Evolutionary conservation across 805 yeast species (phyloP).

Genomic region (Starmerella riodocensis): DNA sequence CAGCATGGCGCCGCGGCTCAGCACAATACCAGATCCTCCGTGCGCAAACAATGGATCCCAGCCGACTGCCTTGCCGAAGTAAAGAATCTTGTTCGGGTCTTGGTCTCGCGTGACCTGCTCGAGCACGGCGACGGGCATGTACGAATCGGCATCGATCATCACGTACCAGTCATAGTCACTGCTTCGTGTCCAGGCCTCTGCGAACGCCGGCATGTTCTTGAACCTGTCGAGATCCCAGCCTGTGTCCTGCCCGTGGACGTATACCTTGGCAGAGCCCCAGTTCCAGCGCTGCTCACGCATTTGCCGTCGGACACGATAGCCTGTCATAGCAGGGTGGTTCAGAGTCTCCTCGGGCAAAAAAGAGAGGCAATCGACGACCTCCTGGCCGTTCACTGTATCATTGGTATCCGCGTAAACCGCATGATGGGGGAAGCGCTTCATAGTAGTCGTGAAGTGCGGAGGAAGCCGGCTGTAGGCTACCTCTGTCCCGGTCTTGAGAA

Average conservation of each 20-base stretch:
- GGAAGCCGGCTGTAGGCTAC: conserved; percentile 29
- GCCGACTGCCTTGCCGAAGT: conserved; percentile 24
- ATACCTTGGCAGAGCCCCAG: conserved; percentile 15
- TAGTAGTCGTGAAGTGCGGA: conserved; percentile 27
- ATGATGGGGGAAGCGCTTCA: conserved; percentile 25
- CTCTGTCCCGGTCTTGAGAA: conserved; percentile 29
- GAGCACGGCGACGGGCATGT: conserved; percentile 24
- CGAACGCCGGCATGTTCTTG: conserved; percentile 30
- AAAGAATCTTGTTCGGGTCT: conserved; percentile 24
- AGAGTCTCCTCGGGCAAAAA: conserved; percentile 19
- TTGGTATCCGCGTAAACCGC: conserved; percentile 28
- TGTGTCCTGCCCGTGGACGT: conserved; percentile 9
- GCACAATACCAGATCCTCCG: conserved; percentile 30
- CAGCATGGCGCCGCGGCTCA: conserved; percentile 26
- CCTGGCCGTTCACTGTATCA: conserved; percentile 26
- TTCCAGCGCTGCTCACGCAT: conserved; percentile 20
- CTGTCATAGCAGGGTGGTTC: conserved; percentile 16
- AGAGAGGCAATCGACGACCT: conserved; percentile 25
- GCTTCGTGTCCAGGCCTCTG: conserved; percentile 25
- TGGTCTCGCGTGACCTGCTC: conserved; percentile 17
- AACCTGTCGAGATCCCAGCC: conserved; percentile 30
- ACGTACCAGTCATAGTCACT: conserved; percentile 28
- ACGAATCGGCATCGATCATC: conserved; percentile 30
- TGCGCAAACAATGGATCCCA: conserved; percentile 26
- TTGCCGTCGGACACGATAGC: conserved; percentile 23